Conservation (phyloP, 2,329 filamentous ascomycete species). For the Colletotrichum coccodes region DNA sequence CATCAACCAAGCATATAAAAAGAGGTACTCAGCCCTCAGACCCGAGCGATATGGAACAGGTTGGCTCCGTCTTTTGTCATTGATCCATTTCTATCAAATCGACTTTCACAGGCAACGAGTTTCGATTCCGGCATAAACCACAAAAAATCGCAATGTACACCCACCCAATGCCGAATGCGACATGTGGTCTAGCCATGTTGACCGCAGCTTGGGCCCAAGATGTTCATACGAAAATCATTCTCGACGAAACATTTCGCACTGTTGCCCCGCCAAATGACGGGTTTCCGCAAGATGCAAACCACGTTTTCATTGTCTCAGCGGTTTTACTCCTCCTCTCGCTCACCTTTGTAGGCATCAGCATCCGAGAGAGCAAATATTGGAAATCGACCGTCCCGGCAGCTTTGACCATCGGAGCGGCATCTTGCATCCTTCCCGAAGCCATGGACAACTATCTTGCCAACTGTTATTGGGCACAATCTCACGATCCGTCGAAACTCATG, state of each 20-base stretch:
- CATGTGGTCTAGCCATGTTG: too few relatives aligned
- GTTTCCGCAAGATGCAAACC: background rate
- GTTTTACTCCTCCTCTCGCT: background rate
- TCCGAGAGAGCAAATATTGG: conserved; percentile 6
- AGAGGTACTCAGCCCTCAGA: too few relatives aligned
- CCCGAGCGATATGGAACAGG: too few relatives aligned
- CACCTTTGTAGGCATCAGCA: background rate
- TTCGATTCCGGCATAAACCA: too few relatives aligned
- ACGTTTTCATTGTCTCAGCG: background rate
- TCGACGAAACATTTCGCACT: background rate
- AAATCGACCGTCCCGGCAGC: background rate
- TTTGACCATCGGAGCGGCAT: background rate
- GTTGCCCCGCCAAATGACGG: background rate
- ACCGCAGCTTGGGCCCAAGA: too few relatives aligned
- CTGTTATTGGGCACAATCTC: conserved; percentile 6
- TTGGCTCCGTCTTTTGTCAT: too few relatives aligned
- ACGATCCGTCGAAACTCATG: conserved; percentile 2
- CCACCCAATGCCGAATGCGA: too few relatives aligned
- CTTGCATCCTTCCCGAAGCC: background rate
- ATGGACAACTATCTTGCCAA: conserved; percentile 5
- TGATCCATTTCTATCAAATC: too few relatives aligned
- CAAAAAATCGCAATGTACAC: too few relatives aligned
- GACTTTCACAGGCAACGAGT: too few relatives aligned
- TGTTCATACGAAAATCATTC: background rate
- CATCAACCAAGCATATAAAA: too few relatives aligned